A percentile compares a stretch with the other conserved stretches of the same genome.
phyloP scores from a whole-genome alignment of 1,139 yeast genomes.

The Pichia norvegensis region DNA sequence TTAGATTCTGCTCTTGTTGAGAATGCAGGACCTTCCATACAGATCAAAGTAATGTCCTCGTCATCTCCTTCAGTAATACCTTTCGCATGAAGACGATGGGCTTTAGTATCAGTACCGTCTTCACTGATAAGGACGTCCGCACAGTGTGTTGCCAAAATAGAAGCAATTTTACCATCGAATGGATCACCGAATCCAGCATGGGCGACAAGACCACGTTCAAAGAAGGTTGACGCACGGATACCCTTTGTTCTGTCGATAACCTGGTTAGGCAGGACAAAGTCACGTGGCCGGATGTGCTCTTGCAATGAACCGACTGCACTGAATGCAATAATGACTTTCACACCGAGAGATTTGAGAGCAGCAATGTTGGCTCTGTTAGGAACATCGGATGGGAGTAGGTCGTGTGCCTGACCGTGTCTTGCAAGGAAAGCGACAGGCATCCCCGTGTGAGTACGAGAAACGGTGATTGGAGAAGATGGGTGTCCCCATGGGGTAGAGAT shows the following conservation, averaged over 20 bases:
- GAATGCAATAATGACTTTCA: slow-evolving; percentile 82
- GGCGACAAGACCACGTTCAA: slow-evolving; percentile 89
- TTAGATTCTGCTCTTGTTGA: slow-evolving; percentile 95
- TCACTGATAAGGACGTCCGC: slow-evolving; percentile 40
- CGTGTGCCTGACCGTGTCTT: slow-evolving; percentile 89
- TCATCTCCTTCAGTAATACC: slow-evolving; percentile 33
- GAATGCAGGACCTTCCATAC: slow-evolving; percentile 99
- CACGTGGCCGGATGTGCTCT: slow-evolving; percentile 83
- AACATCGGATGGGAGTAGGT: slow-evolving; percentile 82
- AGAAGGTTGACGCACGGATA: slow-evolving; percentile 81
- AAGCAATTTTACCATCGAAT: slow-evolving; percentile 67
- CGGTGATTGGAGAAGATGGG: slow-evolving; percentile 90
- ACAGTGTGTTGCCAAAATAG: slow-evolving; percentile 52
- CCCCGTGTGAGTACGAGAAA: slow-evolving; percentile 66
- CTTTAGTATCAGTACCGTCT: slow-evolving; percentile 23
- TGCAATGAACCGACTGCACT: slow-evolving; percentile 95
- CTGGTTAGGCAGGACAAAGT: slow-evolving; percentile 91
- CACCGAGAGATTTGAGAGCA: slow-evolving; percentile 82
- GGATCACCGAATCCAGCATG: slow-evolving; percentile 98
- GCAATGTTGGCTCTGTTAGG: slow-evolving; percentile 94
- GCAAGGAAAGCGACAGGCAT: slow-evolving; percentile 91
- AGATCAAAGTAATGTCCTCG: slow-evolving; percentile 74
- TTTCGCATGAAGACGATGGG: slow-evolving; percentile 46
- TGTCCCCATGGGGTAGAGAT: slow-evolving; percentile 94
- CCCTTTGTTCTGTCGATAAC: slow-evolving; percentile 96